These are phyloP conservation scores for Botrytis paeoniae DNA, from an alignment of 2,329 filamentous ascomycete genomes.

Conservation along the genomic window DNA sequence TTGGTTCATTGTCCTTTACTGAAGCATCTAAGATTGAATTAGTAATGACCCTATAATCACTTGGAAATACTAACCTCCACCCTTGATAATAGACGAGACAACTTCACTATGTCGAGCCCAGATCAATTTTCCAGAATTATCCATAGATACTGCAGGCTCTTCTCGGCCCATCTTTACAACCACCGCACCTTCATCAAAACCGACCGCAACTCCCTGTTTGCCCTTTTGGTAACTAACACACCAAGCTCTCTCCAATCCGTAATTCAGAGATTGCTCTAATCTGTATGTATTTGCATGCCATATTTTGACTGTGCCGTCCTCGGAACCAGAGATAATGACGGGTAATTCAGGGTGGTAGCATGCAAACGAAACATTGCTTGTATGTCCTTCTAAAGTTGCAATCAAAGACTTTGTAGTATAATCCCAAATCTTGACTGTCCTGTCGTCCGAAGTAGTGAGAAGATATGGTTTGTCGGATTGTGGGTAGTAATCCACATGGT, in stretches of 20 bases:
- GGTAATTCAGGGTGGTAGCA: constrained; percentile 97
- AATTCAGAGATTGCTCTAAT: constrained; percentile 92
- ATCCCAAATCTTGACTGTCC: constrained; percentile 97
- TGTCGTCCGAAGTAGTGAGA: constrained; percentile 92
- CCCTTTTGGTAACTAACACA: constrained; percentile 95
- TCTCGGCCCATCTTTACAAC: constrained; percentile 97
- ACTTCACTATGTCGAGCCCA: constrained; percentile 96
- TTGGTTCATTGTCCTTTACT: constrained; percentile 84
- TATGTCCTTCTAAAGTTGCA: constrained; percentile 93
- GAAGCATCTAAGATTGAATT: constrained; percentile 58
- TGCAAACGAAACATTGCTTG: constrained; percentile 96
- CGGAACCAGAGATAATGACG: constrained; percentile 95
- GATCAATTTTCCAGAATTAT: constrained; percentile 89
- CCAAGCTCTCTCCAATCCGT: constrained; percentile 94
- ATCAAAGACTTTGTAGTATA: constrained; percentile 98
- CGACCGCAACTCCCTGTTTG: constrained; percentile 89
- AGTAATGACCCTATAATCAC: constrained; percentile 25
- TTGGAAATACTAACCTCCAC: constrained; percentile 53
- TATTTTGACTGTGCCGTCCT: constrained; percentile 95
- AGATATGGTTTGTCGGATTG: constrained; percentile 79
- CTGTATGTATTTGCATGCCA: constrained; percentile 99
- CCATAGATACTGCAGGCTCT: constrained; percentile 97
- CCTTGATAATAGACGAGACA: constrained; percentile 91
- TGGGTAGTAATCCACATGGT: constrained; percentile 89
- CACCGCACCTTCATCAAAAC: constrained; percentile 96